Conservation (phyloP, 2,329 filamentous ascomycete genomes). For the Chrysoporthe austroafricana region DNA sequence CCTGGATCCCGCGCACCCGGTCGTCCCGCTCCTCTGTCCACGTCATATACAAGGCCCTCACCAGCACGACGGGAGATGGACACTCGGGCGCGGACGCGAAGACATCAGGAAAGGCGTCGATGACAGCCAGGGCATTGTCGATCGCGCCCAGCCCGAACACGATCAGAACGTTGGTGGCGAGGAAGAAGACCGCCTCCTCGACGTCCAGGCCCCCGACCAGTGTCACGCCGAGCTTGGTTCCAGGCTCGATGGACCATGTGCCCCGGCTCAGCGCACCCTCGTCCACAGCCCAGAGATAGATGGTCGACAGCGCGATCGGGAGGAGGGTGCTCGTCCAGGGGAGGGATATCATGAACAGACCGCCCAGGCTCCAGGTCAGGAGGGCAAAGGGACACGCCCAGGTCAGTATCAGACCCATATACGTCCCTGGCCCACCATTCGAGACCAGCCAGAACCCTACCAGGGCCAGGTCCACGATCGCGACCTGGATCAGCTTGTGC, state of each 20-base stretch:
- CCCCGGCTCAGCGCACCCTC: slow-evolving; percentile 68
- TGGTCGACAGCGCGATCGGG: slow-evolving; percentile 65
- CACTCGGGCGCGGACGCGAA: slow-evolving; percentile 55
- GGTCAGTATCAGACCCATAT: slow-evolving; percentile 69
- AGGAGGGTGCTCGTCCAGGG: slow-evolving; percentile 60
- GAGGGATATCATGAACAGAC: slow-evolving; percentile 64
- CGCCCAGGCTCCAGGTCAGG: slow-evolving; percentile 65
- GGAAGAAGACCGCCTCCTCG: slow-evolving; percentile 76
- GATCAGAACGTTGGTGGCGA: slow-evolving; percentile 70
- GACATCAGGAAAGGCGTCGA: slow-evolving; percentile 63
- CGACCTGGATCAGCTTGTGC: slow-evolving; percentile 45
- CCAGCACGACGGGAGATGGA: slow-evolving; percentile 53
- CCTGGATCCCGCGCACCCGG: slow-evolving; percentile 60
- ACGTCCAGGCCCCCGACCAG: slow-evolving; percentile 70
- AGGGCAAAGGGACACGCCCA: slow-evolving; percentile 72
- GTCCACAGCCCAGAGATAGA: slow-evolving; percentile 75
- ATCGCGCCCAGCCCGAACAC: slow-evolving; percentile 71
- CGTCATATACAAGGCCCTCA: slow-evolving; percentile 53
- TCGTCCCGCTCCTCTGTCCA: slow-evolving; percentile 58
- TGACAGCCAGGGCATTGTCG: slow-evolving; percentile 69
- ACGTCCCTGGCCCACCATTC: slow-evolving; percentile 58
- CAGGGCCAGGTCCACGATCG: slow-evolving; percentile 48
- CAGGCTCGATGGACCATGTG: slow-evolving; percentile 71
- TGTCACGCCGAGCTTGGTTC: slow-evolving; percentile 67
- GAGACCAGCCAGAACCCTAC: slow-evolving; percentile 50